These are phyloP conservation scores for Fusarium coffeatum DNA, from an alignment of 2,329 filamentous ascomycete species.

Conservation along the genomic window DNA sequence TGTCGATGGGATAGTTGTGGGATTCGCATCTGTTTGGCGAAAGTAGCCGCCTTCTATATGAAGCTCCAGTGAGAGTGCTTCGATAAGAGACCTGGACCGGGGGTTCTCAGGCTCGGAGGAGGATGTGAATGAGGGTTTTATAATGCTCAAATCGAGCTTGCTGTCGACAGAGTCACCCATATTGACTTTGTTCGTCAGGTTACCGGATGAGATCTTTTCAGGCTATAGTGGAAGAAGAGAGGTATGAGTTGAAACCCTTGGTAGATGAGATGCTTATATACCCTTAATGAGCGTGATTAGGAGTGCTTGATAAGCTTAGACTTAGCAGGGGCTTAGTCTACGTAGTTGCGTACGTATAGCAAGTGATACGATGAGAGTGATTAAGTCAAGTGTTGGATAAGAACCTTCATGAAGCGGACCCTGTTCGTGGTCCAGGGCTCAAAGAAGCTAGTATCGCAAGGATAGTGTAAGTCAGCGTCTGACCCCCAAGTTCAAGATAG, in stretches of 20 bases:
- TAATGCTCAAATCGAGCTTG: slow-evolving; percentile 18
- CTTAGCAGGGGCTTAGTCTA: slow-evolving; percentile 6
- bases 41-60: slow-evolving; percentile 76
- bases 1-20: slow-evolving; percentile 63
- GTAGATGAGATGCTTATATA: slow-evolving; percentile 16
- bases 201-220: not conserved
- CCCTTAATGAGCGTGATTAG: slow-evolving; percentile 8
- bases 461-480: slow-evolving; percentile 31
- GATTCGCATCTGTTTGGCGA: slow-evolving; percentile 68
- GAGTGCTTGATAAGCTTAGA: slow-evolving; percentile 2
- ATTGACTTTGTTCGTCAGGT: not conserved
- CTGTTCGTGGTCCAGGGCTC: slow-evolving; percentile 7
- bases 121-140: slow-evolving; percentile 33
- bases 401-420: slow-evolving; percentile 1
- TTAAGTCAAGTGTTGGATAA: slow-evolving; percentile 1
- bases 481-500: slow-evolving; percentile 7
- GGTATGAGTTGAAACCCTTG: not conserved
- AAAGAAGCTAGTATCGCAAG: slow-evolving; percentile 21
- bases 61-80: slow-evolving; percentile 59
- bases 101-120: slow-evolving; percentile 34
- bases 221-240: not conserved
- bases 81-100: slow-evolving; percentile 44
- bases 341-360: not conserved
- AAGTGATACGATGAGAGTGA: not conserved
- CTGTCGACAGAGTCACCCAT: slow-evolving; percentile 29